phyloP scores from a whole-genome alignment of 1,139 yeast species.

The Sugiyamaella paludigena region DNA sequence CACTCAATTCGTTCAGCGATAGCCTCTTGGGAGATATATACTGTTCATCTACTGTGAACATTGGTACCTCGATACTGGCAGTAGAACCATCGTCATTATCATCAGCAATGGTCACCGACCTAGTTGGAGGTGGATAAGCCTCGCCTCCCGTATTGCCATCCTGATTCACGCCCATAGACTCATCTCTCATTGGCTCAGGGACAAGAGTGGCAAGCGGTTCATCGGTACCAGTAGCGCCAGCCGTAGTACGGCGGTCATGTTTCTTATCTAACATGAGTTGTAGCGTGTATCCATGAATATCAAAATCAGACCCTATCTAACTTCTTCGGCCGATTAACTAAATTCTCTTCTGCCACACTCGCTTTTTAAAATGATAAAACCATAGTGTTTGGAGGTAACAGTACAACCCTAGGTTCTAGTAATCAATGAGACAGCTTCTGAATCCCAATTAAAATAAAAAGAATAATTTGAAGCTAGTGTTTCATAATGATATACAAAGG shows the following conservation, averaged over 20 bases:
- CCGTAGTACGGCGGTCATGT: background rate
- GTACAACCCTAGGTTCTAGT: too few species aligned
- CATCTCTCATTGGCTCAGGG: constrained; percentile 3
- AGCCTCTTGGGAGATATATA: background rate
- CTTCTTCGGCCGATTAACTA: background rate
- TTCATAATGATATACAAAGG: too few species aligned
- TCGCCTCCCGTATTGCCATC: too few species aligned
- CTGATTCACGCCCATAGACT: background rate
- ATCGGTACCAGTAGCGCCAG: background rate
- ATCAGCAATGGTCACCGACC: too few species aligned
- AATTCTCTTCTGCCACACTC: background rate
- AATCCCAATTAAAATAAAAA: too few species aligned
- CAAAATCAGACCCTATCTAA: background rate
- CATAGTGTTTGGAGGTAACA: too few species aligned
- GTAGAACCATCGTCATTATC: background rate
- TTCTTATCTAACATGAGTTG: background rate
- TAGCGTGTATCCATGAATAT: background rate
- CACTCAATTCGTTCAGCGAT: constrained; percentile 12
- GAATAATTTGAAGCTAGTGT: too few species aligned
- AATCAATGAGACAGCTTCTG: too few species aligned
- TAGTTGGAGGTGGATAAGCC: background rate
- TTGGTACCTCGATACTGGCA: background rate
- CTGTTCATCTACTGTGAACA: constrained; percentile 3
- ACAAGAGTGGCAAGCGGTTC: background rate
- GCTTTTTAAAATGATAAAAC: background rate